phyloP scores from a whole-genome alignment of 2,329 filamentous ascomycete genomes.

The Cytospora leucostoma region DNA sequence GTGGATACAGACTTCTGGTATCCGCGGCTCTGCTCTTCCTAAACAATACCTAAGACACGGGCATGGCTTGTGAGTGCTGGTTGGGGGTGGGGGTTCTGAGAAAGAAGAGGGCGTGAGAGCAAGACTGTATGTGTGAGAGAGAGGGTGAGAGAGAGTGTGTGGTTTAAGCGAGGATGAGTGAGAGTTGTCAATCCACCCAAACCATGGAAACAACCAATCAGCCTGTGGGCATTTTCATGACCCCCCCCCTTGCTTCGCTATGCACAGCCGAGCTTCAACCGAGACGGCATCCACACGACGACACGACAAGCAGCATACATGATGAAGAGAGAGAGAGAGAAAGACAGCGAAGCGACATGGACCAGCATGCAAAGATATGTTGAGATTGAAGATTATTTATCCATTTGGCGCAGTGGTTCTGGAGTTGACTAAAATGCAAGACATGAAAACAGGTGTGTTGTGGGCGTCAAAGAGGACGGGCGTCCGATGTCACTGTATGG shows the following conservation, averaged over 20 bases:
- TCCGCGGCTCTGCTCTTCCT: neutral
- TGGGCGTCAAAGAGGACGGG: neutral
- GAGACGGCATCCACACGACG: neutral
- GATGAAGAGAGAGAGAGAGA: neutral
- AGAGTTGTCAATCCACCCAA: no score
- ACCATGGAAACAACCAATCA: neutral
- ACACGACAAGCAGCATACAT: neutral
- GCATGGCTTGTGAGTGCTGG: no score
- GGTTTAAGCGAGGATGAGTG: no score
- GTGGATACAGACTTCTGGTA: neutral
- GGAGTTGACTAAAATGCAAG: neutral
- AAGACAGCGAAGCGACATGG: neutral
- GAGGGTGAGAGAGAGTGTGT: no score
- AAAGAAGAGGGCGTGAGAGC: no score
- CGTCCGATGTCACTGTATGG: no score
- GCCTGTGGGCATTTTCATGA: no score
- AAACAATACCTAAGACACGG: neutral
- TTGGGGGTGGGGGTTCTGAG: no score
- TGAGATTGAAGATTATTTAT: neutral
- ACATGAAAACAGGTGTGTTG: neutral
- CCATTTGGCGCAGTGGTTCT: neutral
- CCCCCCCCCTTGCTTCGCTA: no score
- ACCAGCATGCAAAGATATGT: neutral
- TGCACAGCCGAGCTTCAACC: neutral
- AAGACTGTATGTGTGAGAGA: no score